phyloP scores from a whole-genome alignment of 2,329 filamentous ascomycete genomes.

The Lomentospora prolificans region DNA sequence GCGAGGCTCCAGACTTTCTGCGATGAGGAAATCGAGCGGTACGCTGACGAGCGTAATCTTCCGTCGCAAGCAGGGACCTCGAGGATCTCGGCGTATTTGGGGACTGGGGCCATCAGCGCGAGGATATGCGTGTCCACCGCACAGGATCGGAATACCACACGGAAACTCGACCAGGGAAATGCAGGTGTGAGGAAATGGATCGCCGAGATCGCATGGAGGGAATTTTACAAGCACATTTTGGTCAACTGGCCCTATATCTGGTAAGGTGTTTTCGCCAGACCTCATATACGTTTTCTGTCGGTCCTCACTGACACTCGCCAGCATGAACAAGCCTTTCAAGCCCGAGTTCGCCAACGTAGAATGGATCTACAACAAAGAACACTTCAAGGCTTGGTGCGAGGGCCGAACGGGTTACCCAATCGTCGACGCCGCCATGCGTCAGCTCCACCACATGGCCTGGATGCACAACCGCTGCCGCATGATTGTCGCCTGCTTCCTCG shows the following conservation, averaged over 20 bases:
- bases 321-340: constrained; percentile 59
- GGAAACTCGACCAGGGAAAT: constrained; percentile 56
- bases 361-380: constrained; percentile 65
- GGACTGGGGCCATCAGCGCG: constrained; percentile 55
- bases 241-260: constrained; percentile 78
- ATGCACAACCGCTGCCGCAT: constrained; percentile 84
- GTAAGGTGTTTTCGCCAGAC: too few species aligned
- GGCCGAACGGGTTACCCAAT: constrained; percentile 71
- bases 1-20: constrained; percentile 58
- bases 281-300: too few species aligned
- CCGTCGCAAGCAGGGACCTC: constrained; percentile 55
- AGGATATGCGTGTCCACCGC: constrained; percentile 58
- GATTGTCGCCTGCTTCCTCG: constrained; percentile 71
- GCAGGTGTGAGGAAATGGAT: constrained; percentile 66
- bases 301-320: constrained; percentile 12
- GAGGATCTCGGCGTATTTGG: constrained; percentile 60
- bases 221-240: constrained; percentile 82
- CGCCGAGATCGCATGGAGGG: constrained; percentile 74
- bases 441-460: constrained; percentile 57
- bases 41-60: constrained; percentile 56
- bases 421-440: constrained; percentile 79
- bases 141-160: constrained; percentile 50
- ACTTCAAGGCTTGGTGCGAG: constrained; percentile 65
- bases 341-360: constrained; percentile 72
- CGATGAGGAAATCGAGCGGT: constrained; percentile 49